Evolutionary conservation across 2,329 filamentous ascomycete species (phyloP), one percentile per base, ranked within the genome.

Genomic region (Fusarium nanum): DNA sequence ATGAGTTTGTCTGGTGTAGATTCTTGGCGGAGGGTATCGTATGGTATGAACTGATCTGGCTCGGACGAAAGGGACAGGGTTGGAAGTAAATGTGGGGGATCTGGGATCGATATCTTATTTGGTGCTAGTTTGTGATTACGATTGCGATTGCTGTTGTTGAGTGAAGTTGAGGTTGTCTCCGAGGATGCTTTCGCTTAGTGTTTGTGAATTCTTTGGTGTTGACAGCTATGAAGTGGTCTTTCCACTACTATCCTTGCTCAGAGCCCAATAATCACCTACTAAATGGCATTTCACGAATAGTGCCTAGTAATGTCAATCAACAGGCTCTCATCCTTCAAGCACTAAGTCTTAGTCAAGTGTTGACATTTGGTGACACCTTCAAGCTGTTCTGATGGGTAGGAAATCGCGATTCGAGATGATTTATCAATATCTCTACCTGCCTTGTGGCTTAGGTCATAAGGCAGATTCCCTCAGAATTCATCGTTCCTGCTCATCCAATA

Each of bases 1-100:
- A 42, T 6, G 20, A 23, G 28, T 30, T 22, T 42, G 30, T 28
- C 18, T 23, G 28, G 6, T 57, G 59, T 42, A 32, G 28, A 53
- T 65, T 45, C 47, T 60, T 49, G 54, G 47, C 37, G 18, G n/a
- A 25, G 14, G 34, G 18, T n/a, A 34, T 57, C 50, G 46, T 48
- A 62, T 57, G 56, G 57, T 52, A 14, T 56, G 22, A 23, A 25
- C 37, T 56, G 22, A 25, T 32, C 40, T 22, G 7, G 9, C 18
- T 6, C 18, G 34, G 18, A 9, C 12, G 22, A 27, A 42, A 25
- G 20, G 34, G 18, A 48, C 46, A 25, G 18, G 47, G 52, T 37
- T 34, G 11, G 9, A 46, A 27, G 10, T 6, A 25, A 60, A 50
- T n/a, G 56, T 20, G 52, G 62, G 49, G 53, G 11, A n/a, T 23